Percentiles rank a stretch among this genome's conserved stretches.
Conservation (phyloP, 192 early-diverging fungal species). For the Fimicolochytrium jonesii region DNA sequence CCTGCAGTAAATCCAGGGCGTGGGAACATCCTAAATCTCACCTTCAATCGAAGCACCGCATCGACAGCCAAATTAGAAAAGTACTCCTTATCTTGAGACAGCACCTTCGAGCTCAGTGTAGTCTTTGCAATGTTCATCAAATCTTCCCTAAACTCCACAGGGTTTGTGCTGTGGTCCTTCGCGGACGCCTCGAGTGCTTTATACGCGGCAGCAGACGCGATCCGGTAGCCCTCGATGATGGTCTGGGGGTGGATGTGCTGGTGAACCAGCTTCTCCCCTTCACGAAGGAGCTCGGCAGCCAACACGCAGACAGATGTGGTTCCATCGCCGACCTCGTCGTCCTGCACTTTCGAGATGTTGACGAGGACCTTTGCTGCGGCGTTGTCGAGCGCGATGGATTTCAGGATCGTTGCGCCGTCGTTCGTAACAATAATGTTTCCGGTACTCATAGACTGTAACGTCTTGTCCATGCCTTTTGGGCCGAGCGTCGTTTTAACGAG, state of each 20-base stretch:
- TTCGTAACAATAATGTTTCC: conserved; percentile 92
- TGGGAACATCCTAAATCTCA: too few species aligned
- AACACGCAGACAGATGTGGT: conserved; percentile 99
- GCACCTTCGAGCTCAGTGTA: conserved; percentile 93
- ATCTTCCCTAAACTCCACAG: conserved; percentile 76
- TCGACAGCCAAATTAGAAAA: conserved; percentile 94
- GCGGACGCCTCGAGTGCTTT: conserved; percentile 77
- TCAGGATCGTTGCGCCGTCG: conserved; percentile 99
- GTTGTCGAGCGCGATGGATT: conserved; percentile 95
- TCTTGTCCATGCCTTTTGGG: conserved; percentile 99
- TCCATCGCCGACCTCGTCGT: conserved; percentile 99
- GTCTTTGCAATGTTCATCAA: conserved; percentile 97
- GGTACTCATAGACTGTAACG: conserved; percentile 86
- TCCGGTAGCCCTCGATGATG: conserved; percentile 90
- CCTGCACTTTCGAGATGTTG: conserved; percentile 98
- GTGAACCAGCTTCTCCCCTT: conserved; percentile 88
- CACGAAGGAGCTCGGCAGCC: conserved; percentile 90
- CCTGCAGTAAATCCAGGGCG: too few species aligned
- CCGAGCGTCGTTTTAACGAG: conserved; percentile 96
- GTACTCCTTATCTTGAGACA: conserved; percentile 94
- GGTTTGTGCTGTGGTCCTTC: conserved; percentile 72
- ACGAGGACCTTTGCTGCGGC: conserved; percentile 97
- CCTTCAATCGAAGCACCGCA: conserved; percentile 91
- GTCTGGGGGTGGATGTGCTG: conserved; percentile 97
- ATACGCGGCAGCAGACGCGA: conserved; percentile 79